Percentiles rank a stretch among this genome's conserved stretches.
Conservation (phyloP, 805 yeast species). For the Barnettozyma sucrosica region DNA sequence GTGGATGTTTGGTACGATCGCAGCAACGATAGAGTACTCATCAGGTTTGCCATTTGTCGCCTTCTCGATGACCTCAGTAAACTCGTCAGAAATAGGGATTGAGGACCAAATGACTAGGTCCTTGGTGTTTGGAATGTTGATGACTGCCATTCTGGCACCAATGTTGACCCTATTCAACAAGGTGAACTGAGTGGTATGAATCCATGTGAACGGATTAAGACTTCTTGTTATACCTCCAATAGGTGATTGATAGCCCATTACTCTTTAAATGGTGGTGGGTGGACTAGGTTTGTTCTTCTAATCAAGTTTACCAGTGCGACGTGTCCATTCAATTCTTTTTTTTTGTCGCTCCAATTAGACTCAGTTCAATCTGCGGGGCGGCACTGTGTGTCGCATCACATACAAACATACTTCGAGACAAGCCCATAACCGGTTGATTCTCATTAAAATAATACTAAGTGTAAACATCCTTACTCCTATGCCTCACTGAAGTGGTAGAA, state of each 20-base stretch:
- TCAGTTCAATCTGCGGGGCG: too few species aligned
- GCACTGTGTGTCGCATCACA: too few species aligned
- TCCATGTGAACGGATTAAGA: slow-evolving; percentile 27
- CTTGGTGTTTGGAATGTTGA: slow-evolving; percentile 25
- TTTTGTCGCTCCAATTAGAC: too few species aligned
- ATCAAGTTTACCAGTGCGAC: not conserved
- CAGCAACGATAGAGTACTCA: slow-evolving; percentile 37
- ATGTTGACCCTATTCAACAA: slow-evolving; percentile 27
- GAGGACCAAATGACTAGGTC: slow-evolving; percentile 49
- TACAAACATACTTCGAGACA: too few species aligned
- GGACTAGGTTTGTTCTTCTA: not conserved
- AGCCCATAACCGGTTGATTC: not conserved
- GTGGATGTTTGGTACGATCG: slow-evolving; percentile 57
- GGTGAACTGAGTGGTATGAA: slow-evolving; percentile 33
- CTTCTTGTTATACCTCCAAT: slow-evolving; percentile 33
- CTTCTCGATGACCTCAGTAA: slow-evolving; percentile 34
- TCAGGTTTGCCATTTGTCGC: slow-evolving; percentile 31
- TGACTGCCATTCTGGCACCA: slow-evolving; percentile 37
- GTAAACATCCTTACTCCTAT: too few species aligned
- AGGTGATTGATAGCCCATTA: slow-evolving; percentile 1
- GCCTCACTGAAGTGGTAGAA: slow-evolving; percentile 47
- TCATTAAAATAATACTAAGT: too few species aligned
- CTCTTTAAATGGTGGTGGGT: not conserved
- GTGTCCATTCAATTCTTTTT: too few species aligned
- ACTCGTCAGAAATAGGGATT: slow-evolving; percentile 43